Evolutionary conservation across 176 grass and related monocot genomes (phyloP).

Genomic region (Leersia perrieri): DNA sequence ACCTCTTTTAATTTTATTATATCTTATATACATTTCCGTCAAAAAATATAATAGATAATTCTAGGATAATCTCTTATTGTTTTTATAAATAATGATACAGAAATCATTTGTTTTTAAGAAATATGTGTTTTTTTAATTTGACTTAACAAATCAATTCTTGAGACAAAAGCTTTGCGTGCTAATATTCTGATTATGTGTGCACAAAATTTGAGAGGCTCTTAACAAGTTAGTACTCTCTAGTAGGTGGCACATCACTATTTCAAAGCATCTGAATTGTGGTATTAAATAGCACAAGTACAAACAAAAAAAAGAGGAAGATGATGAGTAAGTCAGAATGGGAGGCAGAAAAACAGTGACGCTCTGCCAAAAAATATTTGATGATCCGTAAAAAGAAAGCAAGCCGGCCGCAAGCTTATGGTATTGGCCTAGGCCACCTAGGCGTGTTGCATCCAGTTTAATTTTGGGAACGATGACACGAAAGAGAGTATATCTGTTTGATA

Average conservation of each 20-base stretch:
- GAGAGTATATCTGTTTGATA: not conserved
- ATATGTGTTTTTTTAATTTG: not conserved
- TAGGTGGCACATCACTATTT: slow-evolving; percentile 28
- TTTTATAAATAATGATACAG: no score
- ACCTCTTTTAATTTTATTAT: no score
- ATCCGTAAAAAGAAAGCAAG: slow-evolving; percentile 17
- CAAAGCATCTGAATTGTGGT: not conserved
- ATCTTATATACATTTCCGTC: no score
- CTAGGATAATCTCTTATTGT: no score
- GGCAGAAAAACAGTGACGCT: slow-evolving; percentile 36
- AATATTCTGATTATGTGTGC: not conserved
- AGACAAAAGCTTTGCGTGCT: not conserved
- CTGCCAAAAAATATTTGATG: slow-evolving; percentile 62
- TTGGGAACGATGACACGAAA: slow-evolving; percentile 6
- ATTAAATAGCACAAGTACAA: not conserved
- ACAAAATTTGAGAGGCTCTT: no score
- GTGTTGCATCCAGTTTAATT: not conserved
- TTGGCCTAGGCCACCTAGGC: not conserved
- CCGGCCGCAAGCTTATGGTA: slow-evolving; percentile 19
- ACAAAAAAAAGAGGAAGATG: not conserved
- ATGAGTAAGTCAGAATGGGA: slow-evolving; percentile 28
- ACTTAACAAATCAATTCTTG: not conserved
- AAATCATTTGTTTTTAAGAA: not conserved
- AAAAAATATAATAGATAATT: no score
- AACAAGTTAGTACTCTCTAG: not conserved